A percentile compares a stretch with the other conserved stretches of the same genome.
phyloP scores from a whole-genome alignment of 164 flowering plant genomes.

The Liriodendron chinense region DNA sequence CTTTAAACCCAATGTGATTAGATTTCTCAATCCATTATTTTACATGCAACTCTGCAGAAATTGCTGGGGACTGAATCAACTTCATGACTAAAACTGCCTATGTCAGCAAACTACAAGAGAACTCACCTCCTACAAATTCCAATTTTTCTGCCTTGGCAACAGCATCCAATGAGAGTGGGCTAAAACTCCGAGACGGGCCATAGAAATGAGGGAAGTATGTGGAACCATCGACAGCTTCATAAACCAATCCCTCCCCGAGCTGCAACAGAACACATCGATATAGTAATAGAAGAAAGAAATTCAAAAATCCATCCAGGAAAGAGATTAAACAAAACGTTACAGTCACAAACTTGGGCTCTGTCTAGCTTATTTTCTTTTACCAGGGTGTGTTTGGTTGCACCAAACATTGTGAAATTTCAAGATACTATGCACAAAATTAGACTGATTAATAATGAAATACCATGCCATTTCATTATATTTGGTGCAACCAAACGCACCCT shows the following conservation, averaged over 20 bases:
- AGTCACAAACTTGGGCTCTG: neutral
- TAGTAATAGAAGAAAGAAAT: neutral
- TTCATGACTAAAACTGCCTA: neutral
- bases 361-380: too few species aligned
- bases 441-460: too few species aligned
- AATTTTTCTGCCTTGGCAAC: constrained; percentile 70
- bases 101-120: constrained; percentile 47
- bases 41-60: neutral
- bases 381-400: too few species aligned
- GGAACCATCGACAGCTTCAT: constrained; percentile 64
- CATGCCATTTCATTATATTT: too few species aligned
- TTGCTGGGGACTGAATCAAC: neutral
- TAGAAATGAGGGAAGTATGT: constrained; percentile 85
- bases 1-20: neutral
- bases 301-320: neutral
- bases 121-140: constrained; percentile 37
- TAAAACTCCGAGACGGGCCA: constrained; percentile 69
- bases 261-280: constrained; percentile 24
- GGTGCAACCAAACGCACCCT: too few species aligned
- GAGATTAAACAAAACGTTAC: neutral
- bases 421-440: too few species aligned
- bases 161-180: constrained; percentile 64
- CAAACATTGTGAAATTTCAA: too few species aligned
- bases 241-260: constrained; percentile 90
- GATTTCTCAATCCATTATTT: neutral